Evolutionary conservation across 345 rosid genomes (phyloP), one percentile per base, ranked within the genome.

Genomic region (Brassica carinata): DNA sequence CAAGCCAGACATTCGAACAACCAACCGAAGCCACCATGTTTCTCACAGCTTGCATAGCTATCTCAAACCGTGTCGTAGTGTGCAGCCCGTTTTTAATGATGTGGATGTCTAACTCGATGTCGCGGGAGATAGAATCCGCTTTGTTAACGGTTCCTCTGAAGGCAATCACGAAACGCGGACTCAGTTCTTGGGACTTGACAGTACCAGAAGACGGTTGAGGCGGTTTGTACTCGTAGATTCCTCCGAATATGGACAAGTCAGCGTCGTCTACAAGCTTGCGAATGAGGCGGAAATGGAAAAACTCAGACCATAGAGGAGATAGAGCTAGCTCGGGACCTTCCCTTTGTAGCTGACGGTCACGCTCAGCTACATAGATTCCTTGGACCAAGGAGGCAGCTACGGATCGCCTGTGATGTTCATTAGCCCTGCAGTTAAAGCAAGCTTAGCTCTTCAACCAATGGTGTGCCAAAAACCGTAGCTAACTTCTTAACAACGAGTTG

Each of bases 221-320:
- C 1, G 90, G 90, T 45, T 71, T 87, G 73, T 84, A 89, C 82
- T 93, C 95, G 13, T 86, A 96, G 51, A 96, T 82, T 61, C 95
- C 95, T 69, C 97, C 99, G 26, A 96, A 92, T 8, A 89, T 86
- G 74, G 94, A 92, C 76, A 80, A 87, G 77, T 92, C 99, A 13
- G 72, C 87, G 31, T 92, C 88, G 33, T 96, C 97, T 0, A 89
- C 87, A 19, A 94, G 95, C 63, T 83, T 81, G 33, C 84, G 87
- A 66, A 86, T 77, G 79, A 91, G 80, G 57, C 64, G 80, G 68
- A 94, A 96, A 71, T 89, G 84, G 69, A 92, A 92, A 83, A 89
- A 91, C 83, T 88, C 91, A 87, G 97, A 94, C 99, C 99, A 96
- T 11, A 86, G 83, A 33, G 91, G 86, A 77, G 94, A 97, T 8